Base-by-base conservation (phyloP, 192 early-diverging fungal species). In the Coemansia sp. region DNA sequence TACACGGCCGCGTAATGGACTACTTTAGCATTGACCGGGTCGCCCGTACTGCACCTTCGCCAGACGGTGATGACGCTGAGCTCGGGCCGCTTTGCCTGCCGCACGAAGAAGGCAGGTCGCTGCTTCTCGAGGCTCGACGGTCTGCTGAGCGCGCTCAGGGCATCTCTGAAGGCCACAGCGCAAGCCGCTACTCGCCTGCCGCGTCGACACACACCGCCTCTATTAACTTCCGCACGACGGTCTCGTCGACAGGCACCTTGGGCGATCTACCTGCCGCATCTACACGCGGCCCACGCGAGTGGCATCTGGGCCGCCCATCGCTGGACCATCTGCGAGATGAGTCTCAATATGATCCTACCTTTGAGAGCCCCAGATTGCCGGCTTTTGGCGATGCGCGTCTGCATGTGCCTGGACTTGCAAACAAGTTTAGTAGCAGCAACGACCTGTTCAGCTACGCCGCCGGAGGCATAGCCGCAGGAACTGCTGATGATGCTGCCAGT, bases 1-100 rank as follows among this genome's bases (percentile, higher is more conserved):
- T 96, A 1, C 93, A 96, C 60, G 87, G 87, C 20, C 87, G 90
- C n/a, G 82, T 94, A 15, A 75, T 91, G 71, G 83, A 87, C 28
- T 61, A 91, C 22, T 93, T 85, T 57, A 72, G 72, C 57, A 62
- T 66, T 22, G 69, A 66, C 53, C 28, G 47, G 3, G 22, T 53
- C 26, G 15, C 65, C 5, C 40, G 47, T 11, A 34, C 37, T 38
- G 10, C 65, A 7, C 65, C 42, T 26, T 57, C 68, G 15, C 51
- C 53, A 36, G 59, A 64, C 20, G 48, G 50, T 14, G 64, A 68
- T n/a, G 69, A 74, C 5, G 58, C 68, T 5, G 77, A 80, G 65
- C 60, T 80, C 10, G 77, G 77, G 0, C 71, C 71, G 23, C 60
- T 71, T 15, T 69, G 64, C 20, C 48, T 84, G 63, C 74, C 71